Conservation (phyloP, 495 filamentous ascomycete species). For the Penicillium riverlandense region DNA sequence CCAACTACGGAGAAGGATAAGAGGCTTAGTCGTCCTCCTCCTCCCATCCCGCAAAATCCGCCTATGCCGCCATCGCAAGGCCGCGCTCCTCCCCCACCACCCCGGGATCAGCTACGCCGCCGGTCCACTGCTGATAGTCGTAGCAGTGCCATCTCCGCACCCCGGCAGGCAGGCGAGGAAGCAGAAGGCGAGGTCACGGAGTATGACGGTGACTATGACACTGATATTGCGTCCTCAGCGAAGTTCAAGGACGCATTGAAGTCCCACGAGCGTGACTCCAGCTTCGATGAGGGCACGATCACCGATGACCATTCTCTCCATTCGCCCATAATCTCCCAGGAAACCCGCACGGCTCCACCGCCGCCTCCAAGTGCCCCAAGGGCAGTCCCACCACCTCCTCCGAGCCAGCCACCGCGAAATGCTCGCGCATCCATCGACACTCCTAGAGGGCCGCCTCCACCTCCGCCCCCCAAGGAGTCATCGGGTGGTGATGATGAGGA, state of each 20-base stretch:
- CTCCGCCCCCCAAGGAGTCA: slow-evolving; percentile 35
- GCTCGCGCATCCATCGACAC: slow-evolving; percentile 55
- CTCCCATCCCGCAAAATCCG: slow-evolving; percentile 42
- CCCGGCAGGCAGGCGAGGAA: slow-evolving; percentile 46
- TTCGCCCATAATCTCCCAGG: slow-evolving; percentile 41
- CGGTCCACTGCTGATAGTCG: slow-evolving; percentile 54
- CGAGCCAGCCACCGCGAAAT: slow-evolving; percentile 40
- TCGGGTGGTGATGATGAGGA: slow-evolving; percentile 53
- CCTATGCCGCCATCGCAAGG: slow-evolving; percentile 47
- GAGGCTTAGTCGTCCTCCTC: slow-evolving; percentile 44
- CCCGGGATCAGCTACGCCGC: slow-evolving; percentile 52
- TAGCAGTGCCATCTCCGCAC: slow-evolving; percentile 24
- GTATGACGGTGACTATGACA: slow-evolving; percentile 98
- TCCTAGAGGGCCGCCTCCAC: slow-evolving; percentile 62
- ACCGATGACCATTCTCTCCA: slow-evolving; percentile 47
- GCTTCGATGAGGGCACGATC: slow-evolving; percentile 51
- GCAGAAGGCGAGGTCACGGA: slow-evolving; percentile 81
- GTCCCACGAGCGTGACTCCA: slow-evolving; percentile 69
- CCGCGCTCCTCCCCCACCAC: slow-evolving; percentile 74
- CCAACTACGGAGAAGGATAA: slow-evolving; percentile 37
- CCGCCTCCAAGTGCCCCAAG: slow-evolving; percentile 46
- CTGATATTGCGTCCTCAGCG: slow-evolving; percentile 85
- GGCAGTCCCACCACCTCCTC: slow-evolving; percentile 48
- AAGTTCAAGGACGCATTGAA: slow-evolving; percentile 89
- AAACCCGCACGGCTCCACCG: slow-evolving; percentile 49